phyloP scores from a whole-genome alignment of 495 filamentous ascomycete species.

The Tuber aestivum region DNA sequence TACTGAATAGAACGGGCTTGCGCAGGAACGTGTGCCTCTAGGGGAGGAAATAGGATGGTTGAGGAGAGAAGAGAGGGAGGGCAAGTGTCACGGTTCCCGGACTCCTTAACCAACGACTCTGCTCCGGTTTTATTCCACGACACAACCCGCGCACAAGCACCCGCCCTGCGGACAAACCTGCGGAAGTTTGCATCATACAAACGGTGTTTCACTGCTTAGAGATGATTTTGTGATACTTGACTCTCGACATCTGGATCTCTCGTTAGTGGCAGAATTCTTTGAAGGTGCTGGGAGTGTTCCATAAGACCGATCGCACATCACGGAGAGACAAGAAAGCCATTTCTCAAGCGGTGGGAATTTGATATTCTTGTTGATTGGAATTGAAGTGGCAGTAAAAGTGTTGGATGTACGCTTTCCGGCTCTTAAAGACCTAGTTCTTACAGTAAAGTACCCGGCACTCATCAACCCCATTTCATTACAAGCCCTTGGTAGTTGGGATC shows the following conservation, averaged over 20 bases:
- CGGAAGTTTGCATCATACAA: conserved; percentile 3
- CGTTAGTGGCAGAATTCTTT: background rate
- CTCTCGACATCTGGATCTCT: background rate
- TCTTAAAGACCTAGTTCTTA: background rate
- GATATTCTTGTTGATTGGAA: background rate
- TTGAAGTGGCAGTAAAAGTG: background rate
- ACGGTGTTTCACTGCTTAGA: background rate
- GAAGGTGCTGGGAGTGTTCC: background rate
- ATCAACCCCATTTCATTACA: background rate
- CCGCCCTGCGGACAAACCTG: background rate
- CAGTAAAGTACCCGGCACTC: background rate
- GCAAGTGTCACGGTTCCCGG: background rate
- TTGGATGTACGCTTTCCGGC: background rate
- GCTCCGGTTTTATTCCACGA: background rate
- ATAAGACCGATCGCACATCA: background rate
- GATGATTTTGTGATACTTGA: background rate
- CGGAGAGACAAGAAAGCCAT: background rate
- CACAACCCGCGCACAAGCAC: background rate
- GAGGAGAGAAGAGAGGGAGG: background rate
- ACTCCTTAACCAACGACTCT: background rate
- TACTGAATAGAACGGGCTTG: background rate
- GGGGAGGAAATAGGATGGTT: background rate
- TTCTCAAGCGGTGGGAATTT: background rate
- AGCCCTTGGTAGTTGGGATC: background rate
- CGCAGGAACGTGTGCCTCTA: background rate